Base-by-base conservation (phyloP, 768 basidiomycete genomes). In the Lactarius sanguifluus region DNA sequence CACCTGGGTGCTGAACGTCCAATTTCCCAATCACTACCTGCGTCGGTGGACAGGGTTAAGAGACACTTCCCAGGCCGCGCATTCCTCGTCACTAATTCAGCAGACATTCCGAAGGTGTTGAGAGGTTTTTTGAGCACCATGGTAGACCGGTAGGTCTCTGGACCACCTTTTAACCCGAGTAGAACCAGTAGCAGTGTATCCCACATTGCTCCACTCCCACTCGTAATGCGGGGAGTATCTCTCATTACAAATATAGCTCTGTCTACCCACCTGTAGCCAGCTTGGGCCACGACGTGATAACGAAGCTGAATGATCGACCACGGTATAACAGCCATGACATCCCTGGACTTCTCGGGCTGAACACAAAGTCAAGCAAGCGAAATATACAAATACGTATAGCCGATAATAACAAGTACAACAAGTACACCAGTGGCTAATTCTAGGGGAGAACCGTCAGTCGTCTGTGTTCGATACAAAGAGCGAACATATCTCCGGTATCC, bases 401-500 rank as follows among this genome's bases (percentile, higher is more conserved):
- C 58, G 12, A 57, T n/a, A 57, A 52, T 59, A 64, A 56, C 43
- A 57, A 45, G 58, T 50, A n/a, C 12, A 60, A 54, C 32, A 61
- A 57, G 67, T 58, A 57, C 62, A 59, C 34, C 18, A 20, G 45
- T 57, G 28, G 28, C 54, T 64, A 70, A 64, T 65, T 70, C 69
- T 69, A 45, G 36, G 30, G 1, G n/a, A n/a, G 23, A 43, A 40
- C 13, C 12, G 20, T 41, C 32, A 65, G 30, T 20, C 8, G 41
- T 59, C 15, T 13, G 25, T 28, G 6, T 23, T n/a, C 23, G 18
- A 30, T 3, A 43, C 23, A 3, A 30, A 30, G 34, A 18, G 57
- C 50, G 6, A 28, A 64, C 83, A 69, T 68, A 90, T 90, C 83
- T 92, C 91, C 70, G 92, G 92, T n/a, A 94, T 92, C 78, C 92